Evolutionary conservation across 179 eudicot species (phyloP), one percentile per base, ranked within the genome.

Genomic region (Silene coronaria): DNA sequence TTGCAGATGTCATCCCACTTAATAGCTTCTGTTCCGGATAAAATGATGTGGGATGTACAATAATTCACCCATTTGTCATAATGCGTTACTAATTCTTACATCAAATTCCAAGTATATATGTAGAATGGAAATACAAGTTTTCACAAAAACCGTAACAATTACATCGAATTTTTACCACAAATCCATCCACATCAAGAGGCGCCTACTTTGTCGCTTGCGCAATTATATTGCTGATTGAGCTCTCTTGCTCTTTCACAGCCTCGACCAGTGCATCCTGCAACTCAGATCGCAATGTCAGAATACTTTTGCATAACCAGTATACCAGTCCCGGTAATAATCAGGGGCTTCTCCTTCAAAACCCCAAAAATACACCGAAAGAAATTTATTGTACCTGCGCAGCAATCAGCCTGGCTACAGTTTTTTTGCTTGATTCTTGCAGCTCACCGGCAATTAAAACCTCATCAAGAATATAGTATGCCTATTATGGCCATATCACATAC

Each of bases 341-440:
- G 38, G 63, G 55, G 3, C 1, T 48, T 19, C 9, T 28, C 32
- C 32, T 34, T 34, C 26, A 42, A 24, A 8, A 57, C 78, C n/a
- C n/a, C n/a, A n/a, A n/a, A n/a, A n/a, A n/a, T n/a, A n/a, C n/a
- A n/a, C n/a, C n/a, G n/a, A n/a, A n/a, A n/a, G n/a, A n/a, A n/a
- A n/a, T n/a, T n/a, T n/a, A n/a, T n/a, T n/a, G n/a, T 28, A 85
- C 98, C 94, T 94, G 98, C 21, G 94, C 87, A 76, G 92, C 96
- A 28, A 94, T 83, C 53, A 94, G 81, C 51, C 97, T 89, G 6
- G 94, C 91, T 63, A 94, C 92, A 17, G 96, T 86, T 82, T 89
- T 94, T 88, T 94, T 94, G 86, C 98, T 94, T 11, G 98, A 85
- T 75, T 94, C 98, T 85, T 92, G 98, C 79, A 94, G 90, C 84